phyloP scores from a whole-genome alignment of 2,329 filamentous ascomycete genomes.

The Colletotrichum cordylinicola region DNA sequence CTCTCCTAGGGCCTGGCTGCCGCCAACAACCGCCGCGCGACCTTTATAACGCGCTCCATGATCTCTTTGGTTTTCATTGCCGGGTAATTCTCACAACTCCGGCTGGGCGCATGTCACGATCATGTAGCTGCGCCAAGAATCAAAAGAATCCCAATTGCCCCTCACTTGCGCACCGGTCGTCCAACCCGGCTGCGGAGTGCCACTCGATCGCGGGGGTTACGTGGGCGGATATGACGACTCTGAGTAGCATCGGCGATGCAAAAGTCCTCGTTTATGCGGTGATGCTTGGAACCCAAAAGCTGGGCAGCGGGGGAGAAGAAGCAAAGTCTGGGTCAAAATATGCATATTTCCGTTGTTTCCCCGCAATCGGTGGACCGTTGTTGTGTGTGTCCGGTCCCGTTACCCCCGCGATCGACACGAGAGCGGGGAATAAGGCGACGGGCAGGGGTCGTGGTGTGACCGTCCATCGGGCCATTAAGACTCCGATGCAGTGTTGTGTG shows the following conservation, averaged over 20 bases:
- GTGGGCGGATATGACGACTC: not conserved
- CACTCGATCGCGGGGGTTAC: not conserved
- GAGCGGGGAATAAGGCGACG: not conserved
- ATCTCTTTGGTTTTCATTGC: not conserved
- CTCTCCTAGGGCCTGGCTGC: not conserved
- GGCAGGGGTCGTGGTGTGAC: not conserved
- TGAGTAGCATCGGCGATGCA: not conserved
- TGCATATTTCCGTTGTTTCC: not conserved
- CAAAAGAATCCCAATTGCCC: not conserved
- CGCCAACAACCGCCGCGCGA: not conserved
- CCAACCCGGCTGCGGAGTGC: too few species aligned
- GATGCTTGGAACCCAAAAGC: not conserved
- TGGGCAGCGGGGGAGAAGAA: conserved; percentile 8
- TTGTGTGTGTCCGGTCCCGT: not conserved
- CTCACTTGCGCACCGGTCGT: not conserved
- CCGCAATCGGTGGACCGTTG: not conserved
- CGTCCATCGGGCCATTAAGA: not conserved
- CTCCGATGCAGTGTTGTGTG: not conserved
- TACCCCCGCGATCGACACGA: conserved; percentile 3
- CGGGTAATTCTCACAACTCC: not conserved
- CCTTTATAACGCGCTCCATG: not conserved
- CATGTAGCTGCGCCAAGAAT: not conserved
- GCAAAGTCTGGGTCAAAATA: not conserved
- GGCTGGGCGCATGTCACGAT: conserved; percentile 12
- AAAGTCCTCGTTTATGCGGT: not conserved